A percentile compares a stretch with the other conserved stretches of the same genome.
phyloP scores from a whole-genome alignment of 257 asterid genomes.

The Solanum habrochaites region DNA sequence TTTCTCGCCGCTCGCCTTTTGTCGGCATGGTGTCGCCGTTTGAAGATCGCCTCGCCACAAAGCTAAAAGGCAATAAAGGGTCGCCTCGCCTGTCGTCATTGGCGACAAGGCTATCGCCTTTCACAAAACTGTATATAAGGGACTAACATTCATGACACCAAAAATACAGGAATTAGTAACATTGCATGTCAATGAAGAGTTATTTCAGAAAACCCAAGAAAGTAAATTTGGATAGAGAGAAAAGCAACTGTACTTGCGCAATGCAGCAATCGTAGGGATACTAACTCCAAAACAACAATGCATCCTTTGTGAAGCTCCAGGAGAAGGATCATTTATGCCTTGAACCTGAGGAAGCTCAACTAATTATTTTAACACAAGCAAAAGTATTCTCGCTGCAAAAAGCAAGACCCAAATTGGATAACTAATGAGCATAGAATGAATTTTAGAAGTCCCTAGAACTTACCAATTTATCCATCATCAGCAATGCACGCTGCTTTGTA shows the following conservation, averaged over 20 bases:
- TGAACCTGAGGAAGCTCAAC: conserved; percentile 39
- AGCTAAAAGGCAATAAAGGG: no score
- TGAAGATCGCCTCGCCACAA: no score
- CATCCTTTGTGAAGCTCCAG: conserved; percentile 54
- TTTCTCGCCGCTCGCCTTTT: no score
- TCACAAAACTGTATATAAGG: no score
- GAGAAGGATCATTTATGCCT: conserved; percentile 34
- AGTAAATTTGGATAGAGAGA: neutral
- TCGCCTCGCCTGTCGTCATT: no score
- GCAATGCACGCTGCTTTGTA: conserved; percentile 83
- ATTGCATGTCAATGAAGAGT: neutral
- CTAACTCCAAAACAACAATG: conserved; percentile 56
- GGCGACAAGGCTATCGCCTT: no score
- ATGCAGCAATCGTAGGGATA: conserved; percentile 61
- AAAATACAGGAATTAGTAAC: neutral
- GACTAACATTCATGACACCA: neutral
- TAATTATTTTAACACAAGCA: neutral
- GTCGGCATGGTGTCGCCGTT: no score
- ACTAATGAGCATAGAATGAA: neutral
- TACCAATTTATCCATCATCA: conserved; percentile 88
- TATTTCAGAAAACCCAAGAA: conserved; percentile 1
- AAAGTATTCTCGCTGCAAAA: neutral
- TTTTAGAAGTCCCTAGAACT: neutral
- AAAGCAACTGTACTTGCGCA: conserved; percentile 50
- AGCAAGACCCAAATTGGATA: neutral